Base-by-base conservation (phyloP, 306 rosid genomes). In the Medicago lupulina region DNA sequence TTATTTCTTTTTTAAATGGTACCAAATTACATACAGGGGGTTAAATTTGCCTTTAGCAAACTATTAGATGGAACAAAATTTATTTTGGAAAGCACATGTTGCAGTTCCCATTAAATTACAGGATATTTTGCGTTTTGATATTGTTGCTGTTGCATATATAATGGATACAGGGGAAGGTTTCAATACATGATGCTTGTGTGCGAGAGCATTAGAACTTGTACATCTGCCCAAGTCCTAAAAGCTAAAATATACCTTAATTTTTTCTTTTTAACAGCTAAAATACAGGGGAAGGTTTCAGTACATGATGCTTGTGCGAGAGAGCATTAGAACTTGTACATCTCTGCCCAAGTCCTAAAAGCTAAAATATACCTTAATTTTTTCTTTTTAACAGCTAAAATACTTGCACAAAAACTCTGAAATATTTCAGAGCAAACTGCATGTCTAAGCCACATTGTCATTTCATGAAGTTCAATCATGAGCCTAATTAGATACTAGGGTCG, bases 81-180 rank as follows among this genome's bases (percentile, higher is more conserved):
- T 49, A 73, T 53, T 72, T 17, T 25, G 67, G 18, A 4, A 55
- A 9, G 43, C 67, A 58, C 53, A 36, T 73, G 18, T 17, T 31
- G 54, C 1, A 53, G 23, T 46, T 75, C 19, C 58, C 50, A 50
- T 54, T 71, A 15, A 34, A 15, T 66, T 46, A 1, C 21, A 53
- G 38, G 49, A 51, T 68, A 51, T 43, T 61, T 19, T 51, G 65
- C 50, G 54, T 61, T 67, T 43, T 72, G 36, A 68, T 59, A 21
- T 25, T 76, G n/a, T 54, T 71, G 19, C 15, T 41, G 76, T 25
- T 21, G 64, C 77, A 31, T 68, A 44, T 54, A 13, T 23, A 70
- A 61, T 51, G 38, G 65, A 74, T 68, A 58, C 67, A 9, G 65
- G 65, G 51, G 71, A 59, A 71, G 18, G 7, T 51, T 62, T 78